Evolutionary conservation across 2,329 filamentous ascomycete species (phyloP), one percentile per base, ranked within the genome.

Genomic region (Hypoxylon sp.): DNA sequence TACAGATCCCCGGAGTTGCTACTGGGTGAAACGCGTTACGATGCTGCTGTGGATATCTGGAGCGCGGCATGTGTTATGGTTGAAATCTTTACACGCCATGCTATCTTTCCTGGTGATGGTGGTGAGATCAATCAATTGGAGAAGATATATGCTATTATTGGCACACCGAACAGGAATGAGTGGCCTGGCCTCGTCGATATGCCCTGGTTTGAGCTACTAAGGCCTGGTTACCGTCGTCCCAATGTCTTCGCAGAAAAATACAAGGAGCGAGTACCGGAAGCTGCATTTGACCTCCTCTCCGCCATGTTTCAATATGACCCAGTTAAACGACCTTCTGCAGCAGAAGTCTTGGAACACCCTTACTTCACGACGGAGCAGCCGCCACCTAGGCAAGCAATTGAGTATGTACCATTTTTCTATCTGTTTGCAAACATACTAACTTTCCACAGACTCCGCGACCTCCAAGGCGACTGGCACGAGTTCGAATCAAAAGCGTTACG

Each of bases 381-480:
- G 12, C 71, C 77, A 46, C 79, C 92, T 15, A 82, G 82, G 65
- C 90, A 95, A 66, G 90, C 91, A 29, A 77, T 87, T 59, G 92
- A 96, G 85, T 92, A 81, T 74, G 87, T 83, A 23, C 16, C 26
- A 54, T 35, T 26, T 9, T 20, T 26, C 12, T 23, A 20, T 55
- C 31, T 70, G 75, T 65, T n/a, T n/a, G 76, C 67, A 60, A 53
- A 64, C 42, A 19, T 38, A 7, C 49, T 53, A 52, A 62, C 29
- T 25, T 17, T 44, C 23, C 26, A 51, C 57, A 90, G 89, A 65
- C 81, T 99, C 38, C 85, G 87, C 52, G 78, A 86, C 37, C 80
- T 99, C 20, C 84, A 94, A 63, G 94, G 94, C 15, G 94, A 99
- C 64, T 99, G 94, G 94, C 94, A 99, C 68, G 94, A 99, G 69